phyloP scores from a whole-genome alignment of 1,284 basidiomycete species.

The Leccinum subfulvum region DNA sequence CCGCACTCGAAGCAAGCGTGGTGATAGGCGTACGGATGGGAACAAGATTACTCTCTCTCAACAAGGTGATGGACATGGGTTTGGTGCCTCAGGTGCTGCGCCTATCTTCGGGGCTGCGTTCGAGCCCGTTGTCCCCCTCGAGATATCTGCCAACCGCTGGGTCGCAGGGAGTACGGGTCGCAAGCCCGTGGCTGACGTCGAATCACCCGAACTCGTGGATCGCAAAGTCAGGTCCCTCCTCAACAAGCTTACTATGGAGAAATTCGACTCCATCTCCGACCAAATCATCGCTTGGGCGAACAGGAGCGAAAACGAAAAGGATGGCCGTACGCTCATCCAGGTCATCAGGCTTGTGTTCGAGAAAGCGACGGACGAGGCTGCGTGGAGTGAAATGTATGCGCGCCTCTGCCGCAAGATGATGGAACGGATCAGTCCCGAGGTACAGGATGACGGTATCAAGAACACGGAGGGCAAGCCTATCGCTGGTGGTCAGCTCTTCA shows the following conservation, averaged over 20 bases:
- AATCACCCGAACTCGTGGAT: constrained; percentile 83
- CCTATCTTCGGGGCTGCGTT: constrained; percentile 26
- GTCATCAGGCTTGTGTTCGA: constrained; percentile 97
- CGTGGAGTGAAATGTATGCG: constrained; percentile 97
- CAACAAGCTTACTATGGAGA: constrained; percentile 97
- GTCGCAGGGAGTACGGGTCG: constrained; percentile 40
- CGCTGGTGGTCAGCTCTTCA: too few species aligned
- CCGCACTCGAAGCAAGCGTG: constrained; percentile 72
- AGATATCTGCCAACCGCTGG: constrained; percentile 85
- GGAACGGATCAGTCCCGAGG: constrained; percentile 40
- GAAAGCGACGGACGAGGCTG: constrained; percentile 94
- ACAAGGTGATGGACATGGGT: constrained; percentile 35
- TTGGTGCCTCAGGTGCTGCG: constrained; percentile 18
- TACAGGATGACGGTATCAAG: too few species aligned
- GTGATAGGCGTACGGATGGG: constrained; percentile 48
- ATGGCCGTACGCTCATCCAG: constrained; percentile 91
- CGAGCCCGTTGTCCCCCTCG: constrained; percentile 76
- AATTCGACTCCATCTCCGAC: constrained; percentile 92
- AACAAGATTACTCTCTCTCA: constrained; percentile 39
- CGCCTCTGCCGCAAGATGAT: constrained; percentile 92
- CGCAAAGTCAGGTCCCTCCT: constrained; percentile 92
- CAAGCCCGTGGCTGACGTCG: constrained; percentile 44
- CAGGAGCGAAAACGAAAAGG: constrained; percentile 88
- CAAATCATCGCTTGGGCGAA: constrained; percentile 95
- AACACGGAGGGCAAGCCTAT: too few species aligned